These are phyloP conservation scores for Volutella citrinella DNA, from an alignment of 2,329 filamentous ascomycete species.

Conservation along the genomic window DNA sequence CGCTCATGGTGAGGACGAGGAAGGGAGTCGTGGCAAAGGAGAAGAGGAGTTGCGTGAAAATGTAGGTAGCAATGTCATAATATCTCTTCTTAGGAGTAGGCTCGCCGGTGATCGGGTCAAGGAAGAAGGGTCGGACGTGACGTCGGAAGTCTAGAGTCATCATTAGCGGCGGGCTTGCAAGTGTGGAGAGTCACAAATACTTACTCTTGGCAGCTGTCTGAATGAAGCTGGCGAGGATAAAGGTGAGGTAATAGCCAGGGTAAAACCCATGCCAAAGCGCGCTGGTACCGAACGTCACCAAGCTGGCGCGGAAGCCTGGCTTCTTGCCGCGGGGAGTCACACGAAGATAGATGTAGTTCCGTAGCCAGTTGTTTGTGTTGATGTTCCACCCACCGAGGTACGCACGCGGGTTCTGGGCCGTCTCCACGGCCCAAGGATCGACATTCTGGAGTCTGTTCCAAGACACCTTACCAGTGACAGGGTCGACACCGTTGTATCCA, in stretches of 20 bases:
- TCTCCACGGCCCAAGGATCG: conserved; percentile 78
- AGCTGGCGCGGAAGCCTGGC: conserved; percentile 88
- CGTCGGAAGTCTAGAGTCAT: conserved; percentile 72
- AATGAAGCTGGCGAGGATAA: conserved; percentile 84
- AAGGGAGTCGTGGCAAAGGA: conserved; percentile 84
- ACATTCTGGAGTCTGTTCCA: conserved; percentile 92
- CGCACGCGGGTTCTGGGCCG: conserved; percentile 87
- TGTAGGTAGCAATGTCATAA: conserved; percentile 76
- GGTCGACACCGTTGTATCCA: conserved; percentile 90
- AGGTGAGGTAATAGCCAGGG: conserved; percentile 90
- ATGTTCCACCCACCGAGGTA: conserved; percentile 97
- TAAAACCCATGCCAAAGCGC: conserved; percentile 99
- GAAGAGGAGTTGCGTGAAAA: conserved; percentile 79
- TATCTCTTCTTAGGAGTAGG: conserved; percentile 73
- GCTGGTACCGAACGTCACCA: conserved; percentile 92
- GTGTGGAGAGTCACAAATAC: conserved; percentile 30
- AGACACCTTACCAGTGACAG: conserved; percentile 76
- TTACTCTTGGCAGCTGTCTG: conserved; percentile 93
- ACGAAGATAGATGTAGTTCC: conserved; percentile 92
- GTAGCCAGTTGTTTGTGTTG: conserved; percentile 95
- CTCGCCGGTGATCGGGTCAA: conserved; percentile 70
- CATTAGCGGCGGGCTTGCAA: neutral
- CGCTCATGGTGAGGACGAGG: conserved; percentile 70
- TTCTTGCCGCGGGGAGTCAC: conserved; percentile 96
- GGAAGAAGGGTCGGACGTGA: conserved; percentile 86